These are phyloP conservation scores for Basipetospora chlamydospora DNA, from an alignment of 2,329 filamentous ascomycete genomes.

Conservation along the genomic window DNA sequence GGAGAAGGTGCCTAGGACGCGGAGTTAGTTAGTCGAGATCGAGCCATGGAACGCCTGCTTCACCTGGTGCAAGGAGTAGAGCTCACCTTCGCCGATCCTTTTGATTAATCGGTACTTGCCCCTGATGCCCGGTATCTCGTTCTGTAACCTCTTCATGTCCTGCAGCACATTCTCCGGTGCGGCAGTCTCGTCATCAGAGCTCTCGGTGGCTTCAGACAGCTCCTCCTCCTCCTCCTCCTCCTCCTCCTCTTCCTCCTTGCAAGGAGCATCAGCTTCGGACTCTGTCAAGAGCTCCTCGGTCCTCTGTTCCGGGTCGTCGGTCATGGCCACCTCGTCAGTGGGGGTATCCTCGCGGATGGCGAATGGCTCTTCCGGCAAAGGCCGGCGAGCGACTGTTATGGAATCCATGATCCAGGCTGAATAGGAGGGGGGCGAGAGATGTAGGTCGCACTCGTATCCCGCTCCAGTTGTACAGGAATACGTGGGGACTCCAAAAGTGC, in stretches of 20 bases:
- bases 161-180: slow-evolving; percentile 58
- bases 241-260: slow-evolving; percentile 20
- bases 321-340: slow-evolving; percentile 34
- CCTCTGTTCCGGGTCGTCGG: slow-evolving; percentile 15
- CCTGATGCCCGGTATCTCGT: slow-evolving; percentile 70
- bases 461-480: too few species aligned
- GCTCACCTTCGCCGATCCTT: slow-evolving; percentile 82
- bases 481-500: too few species aligned
- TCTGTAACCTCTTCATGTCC: slow-evolving; percentile 77
- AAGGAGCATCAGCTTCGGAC: slow-evolving; percentile 15
- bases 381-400: background rate
- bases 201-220: slow-evolving; percentile 23
- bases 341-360: slow-evolving; percentile 35
- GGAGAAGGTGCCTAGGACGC: slow-evolving; percentile 94
- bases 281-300: slow-evolving; percentile 17
- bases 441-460: too few species aligned
- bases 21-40: slow-evolving; percentile 8
- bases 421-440: too few species aligned
- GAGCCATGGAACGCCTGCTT: background rate
- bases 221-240: slow-evolving; percentile 24
- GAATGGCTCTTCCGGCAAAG: slow-evolving; percentile 19
- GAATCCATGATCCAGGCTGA: too few species aligned
- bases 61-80: slow-evolving; percentile 8
- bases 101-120: slow-evolving; percentile 83
- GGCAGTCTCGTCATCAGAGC: slow-evolving; percentile 43